Conservation (phyloP, 148 eudicot genomes). For the Rhododendron ferrugineum region DNA sequence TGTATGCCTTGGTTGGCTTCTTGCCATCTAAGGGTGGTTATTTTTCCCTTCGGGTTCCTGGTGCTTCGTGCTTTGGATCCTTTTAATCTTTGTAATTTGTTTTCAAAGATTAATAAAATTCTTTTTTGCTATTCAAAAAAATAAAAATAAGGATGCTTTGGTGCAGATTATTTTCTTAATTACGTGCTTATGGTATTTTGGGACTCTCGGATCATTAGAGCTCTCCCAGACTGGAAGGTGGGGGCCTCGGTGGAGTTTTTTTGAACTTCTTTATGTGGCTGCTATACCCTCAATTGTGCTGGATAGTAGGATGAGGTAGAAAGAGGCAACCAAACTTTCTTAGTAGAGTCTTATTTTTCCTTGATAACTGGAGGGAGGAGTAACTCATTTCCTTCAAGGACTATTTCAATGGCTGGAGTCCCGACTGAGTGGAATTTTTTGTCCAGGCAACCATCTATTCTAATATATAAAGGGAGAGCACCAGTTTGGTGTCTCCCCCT, state of each 20-base stretch:
- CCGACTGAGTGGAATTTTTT: background rate
- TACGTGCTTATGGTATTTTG: background rate
- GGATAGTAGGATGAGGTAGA: background rate
- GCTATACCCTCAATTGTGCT: background rate
- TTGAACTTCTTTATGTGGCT: background rate
- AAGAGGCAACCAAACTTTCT: background rate
- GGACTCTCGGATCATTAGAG: background rate
- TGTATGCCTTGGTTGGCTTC: too few species aligned
- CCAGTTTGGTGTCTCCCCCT: too few species aligned
- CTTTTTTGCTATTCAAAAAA: too few species aligned
- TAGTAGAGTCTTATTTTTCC: background rate
- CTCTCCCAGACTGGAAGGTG: background rate
- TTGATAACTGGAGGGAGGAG: slow-evolving; percentile 1
- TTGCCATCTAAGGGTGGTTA: too few species aligned
- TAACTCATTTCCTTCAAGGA: background rate
- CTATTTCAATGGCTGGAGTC: background rate
- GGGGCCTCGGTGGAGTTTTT: background rate
- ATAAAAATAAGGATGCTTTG: background rate
- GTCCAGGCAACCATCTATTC: background rate
- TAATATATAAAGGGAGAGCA: too few species aligned
- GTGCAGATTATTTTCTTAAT: background rate
- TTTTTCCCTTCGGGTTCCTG: too few species aligned
- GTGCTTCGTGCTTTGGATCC: too few species aligned
- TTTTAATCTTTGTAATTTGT: too few species aligned
- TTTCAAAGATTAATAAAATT: too few species aligned